A percentile compares a stretch with the other conserved stretches of the same genome.
Evolutionary conservation across 306 rosid genomes (phyloP).

Genomic region (apple (Malus domestica)): ASM211411v1 NC_041802.1:28851501-28852000

Average conservation of each 20-base stretch:
- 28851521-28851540: conserved; percentile 7
- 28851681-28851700: not conserved
- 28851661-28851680: conserved; percentile 77
- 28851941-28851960: not conserved
- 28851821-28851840: conserved; percentile 68
- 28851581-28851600: not conserved
- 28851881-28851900: not conserved
- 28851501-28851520: conserved; percentile 81
- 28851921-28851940: conserved; percentile 8
- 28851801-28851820: conserved; percentile 68
- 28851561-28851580: not conserved
- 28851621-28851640: conserved; percentile 23
- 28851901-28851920: not conserved
- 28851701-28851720: conserved; percentile 8
- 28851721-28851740: not conserved
- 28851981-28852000: not conserved
- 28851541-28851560: not conserved
- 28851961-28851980: not conserved
- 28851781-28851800: conserved; percentile 92
- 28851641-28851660: conserved; percentile 96
- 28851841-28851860: conserved; percentile 58
- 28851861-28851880: not conserved
- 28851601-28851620: not conserved
- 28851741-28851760: not conserved
- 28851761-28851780: not conserved